A percentile compares a stretch with the other conserved stretches of the same genome.
phyloP scores from a whole-genome alignment of 768 basidiomycete genomes.

The Kwoniella sp. region DNA sequence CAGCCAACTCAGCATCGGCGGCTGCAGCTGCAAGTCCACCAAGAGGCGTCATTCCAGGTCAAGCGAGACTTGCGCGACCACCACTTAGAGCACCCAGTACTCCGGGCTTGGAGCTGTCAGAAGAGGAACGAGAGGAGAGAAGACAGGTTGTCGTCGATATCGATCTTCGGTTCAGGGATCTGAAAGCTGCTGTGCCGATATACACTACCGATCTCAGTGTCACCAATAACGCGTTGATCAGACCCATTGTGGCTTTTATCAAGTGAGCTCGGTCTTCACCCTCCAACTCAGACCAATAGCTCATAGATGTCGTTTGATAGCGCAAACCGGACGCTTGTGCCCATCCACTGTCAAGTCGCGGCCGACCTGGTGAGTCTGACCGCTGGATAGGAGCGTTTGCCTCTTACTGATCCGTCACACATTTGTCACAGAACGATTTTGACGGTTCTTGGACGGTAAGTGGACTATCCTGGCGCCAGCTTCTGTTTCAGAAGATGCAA shows the following conservation, averaged over 20 bases:
- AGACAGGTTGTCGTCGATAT: slow-evolving; percentile 70
- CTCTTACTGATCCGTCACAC: slow-evolving; percentile 6
- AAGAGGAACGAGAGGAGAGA: slow-evolving; percentile 35
- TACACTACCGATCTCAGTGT: slow-evolving; percentile 87
- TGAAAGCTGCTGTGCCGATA: slow-evolving; percentile 92
- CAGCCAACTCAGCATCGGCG: slow-evolving; percentile 21
- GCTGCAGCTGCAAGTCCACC: slow-evolving; percentile 27
- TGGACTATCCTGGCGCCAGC: background rate
- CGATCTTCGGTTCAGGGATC: slow-evolving; percentile 88
- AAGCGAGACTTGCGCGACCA: slow-evolving; percentile 81
- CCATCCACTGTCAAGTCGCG: slow-evolving; percentile 85
- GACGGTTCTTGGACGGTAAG: slow-evolving; percentile 92
- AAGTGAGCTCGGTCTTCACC: slow-evolving; percentile 65
- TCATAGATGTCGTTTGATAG: slow-evolving; percentile 59
- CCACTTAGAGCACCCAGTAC: slow-evolving; percentile 71
- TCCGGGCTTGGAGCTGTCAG: slow-evolving; percentile 16
- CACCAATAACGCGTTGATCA: slow-evolving; percentile 85
- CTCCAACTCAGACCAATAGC: slow-evolving; percentile 14
- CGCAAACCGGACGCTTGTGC: slow-evolving; percentile 88
- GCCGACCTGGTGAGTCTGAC: slow-evolving; percentile 67
- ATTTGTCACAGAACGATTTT: slow-evolving; percentile 69
- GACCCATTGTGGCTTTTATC: slow-evolving; percentile 98
- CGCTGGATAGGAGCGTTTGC: too few species aligned
- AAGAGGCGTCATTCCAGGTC: slow-evolving; percentile 81
- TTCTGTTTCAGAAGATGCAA: slow-evolving; percentile 2